Evolutionary conservation across 352 stramenopile species (phyloP).

Genomic region (Globisporangium sylvaticum): DNA sequence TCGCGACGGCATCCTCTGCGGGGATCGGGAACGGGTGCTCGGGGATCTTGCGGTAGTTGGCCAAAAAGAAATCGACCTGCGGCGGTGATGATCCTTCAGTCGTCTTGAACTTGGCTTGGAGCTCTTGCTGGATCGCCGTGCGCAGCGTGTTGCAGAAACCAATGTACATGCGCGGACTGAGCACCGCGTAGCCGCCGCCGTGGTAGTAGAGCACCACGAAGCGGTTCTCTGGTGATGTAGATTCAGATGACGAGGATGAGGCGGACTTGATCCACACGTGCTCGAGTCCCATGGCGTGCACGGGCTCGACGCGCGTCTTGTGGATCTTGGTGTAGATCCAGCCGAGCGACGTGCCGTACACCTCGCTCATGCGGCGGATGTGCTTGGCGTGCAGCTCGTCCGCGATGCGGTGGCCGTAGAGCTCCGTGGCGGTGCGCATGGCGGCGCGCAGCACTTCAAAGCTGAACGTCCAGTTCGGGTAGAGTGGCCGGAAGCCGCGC

Average conservation of each 20-base stretch:
- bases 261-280: constrained; percentile 29
- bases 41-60: constrained; percentile 52
- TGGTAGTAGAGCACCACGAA: constrained; percentile 26
- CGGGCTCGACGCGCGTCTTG: constrained; percentile 18
- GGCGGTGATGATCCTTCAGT: not conserved
- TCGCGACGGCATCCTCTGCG: constrained; percentile 27
- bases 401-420: constrained; percentile 23
- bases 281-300: constrained; percentile 30
- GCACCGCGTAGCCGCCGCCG: constrained; percentile 40
- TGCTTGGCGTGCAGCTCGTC: constrained; percentile 16
- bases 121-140: constrained; percentile 19
- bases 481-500: constrained; percentile 22
- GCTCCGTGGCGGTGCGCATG: constrained; percentile 19
- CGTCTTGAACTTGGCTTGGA: constrained; percentile 4
- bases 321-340: constrained; percentile 23
- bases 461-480: constrained; percentile 31
- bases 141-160: constrained; percentile 28
- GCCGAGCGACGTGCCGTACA: constrained; percentile 21
- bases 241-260: not conserved
- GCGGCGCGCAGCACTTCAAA: constrained; percentile 24
- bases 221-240: not conserved
- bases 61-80: constrained; percentile 34
- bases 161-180: constrained; percentile 41
- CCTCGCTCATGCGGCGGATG: constrained; percentile 21
- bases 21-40: constrained; percentile 36